These are phyloP conservation scores for Pistacia integerrima DNA, from an alignment of 345 rosid species.

Conservation along the genomic window DNA sequence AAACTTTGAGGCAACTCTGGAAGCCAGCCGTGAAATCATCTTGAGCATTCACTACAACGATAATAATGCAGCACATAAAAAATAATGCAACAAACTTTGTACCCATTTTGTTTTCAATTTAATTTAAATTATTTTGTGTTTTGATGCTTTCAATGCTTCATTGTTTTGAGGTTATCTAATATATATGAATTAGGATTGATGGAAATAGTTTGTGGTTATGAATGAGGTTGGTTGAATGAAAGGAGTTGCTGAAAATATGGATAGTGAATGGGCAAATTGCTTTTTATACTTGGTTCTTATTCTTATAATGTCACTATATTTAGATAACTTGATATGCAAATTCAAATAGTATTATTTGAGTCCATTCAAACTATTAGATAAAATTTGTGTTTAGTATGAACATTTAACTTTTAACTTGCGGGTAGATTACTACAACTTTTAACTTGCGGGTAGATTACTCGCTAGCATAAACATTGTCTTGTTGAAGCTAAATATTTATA, in stretches of 20 bases:
- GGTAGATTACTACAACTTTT: too few species aligned
- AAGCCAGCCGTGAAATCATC: background rate
- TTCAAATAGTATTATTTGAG: too few species aligned
- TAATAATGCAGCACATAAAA: conserved; percentile 32
- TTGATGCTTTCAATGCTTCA: background rate
- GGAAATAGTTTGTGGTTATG: background rate
- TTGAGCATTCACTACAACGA: conserved; percentile 5
- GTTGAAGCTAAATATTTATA: too few species aligned
- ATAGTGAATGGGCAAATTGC: background rate
- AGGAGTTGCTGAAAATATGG: conserved; percentile 5
- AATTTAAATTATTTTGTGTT: background rate
- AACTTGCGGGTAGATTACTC: too few species aligned
- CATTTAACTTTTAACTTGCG: too few species aligned
- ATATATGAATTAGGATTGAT: too few species aligned
- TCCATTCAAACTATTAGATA: too few species aligned
- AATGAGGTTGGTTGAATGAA: background rate
- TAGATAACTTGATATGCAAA: too few species aligned
- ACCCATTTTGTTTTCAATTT: conserved; percentile 20
- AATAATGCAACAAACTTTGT: conserved; percentile 31
- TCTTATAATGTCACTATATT: too few species aligned
- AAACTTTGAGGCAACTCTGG: conserved; percentile 9
- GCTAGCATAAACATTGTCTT: too few species aligned
- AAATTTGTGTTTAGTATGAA: too few species aligned
- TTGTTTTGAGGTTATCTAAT: background rate
- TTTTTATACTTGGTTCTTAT: too few species aligned